Evolutionary conservation across 2,329 filamentous ascomycete genomes (phyloP), one percentile per base, ranked within the genome.

Genomic region (Nemania diffusa): DNA sequence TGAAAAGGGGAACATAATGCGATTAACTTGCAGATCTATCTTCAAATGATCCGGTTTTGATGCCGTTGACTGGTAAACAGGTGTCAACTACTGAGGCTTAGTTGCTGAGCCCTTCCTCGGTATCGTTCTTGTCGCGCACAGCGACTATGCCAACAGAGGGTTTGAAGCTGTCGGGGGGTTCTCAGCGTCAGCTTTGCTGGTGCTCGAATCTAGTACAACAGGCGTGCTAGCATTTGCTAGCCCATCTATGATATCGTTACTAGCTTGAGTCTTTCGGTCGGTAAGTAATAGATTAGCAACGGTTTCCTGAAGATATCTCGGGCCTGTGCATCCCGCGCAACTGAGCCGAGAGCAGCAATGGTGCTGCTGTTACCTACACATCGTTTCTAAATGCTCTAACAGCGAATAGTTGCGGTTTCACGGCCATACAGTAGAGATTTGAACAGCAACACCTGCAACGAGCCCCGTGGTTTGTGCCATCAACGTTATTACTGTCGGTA

Each of bases 201-300:
- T 88, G 42, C 87, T 87, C 17, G 86, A 85, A 4, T 86, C 84
- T 0, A 87, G 85, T 24, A 84, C 82, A 4, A 84, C 80, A 52
- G 86, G 80, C 26, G 88, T 76, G 34, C 85, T 85, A 3, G 74
- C 71, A 17, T 71, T 71, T 69, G 81, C 82, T 22, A 84, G 83
- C 34, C 73, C 76, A 20, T 82, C 79, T 27, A 87, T 80, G 44
- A 84, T 83, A 22, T 72, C 70, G 79, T 88, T 87, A 71, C 87
- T 77, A 50, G 85, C 80, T 2, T 74, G 67, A 1, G 82, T 84
- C 63, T 73, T 78, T 20, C 73, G 60, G 0, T 82, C 84, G 5
- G 84, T 85, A 2, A 89, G 81, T 20, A 84, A 87, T 81, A 88
- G 82, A 77, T 82, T 85, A 64, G 86, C 81, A 32, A 87, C 84